Conservation (phyloP, 169 alveolate species). For the Plasmodium blacklocki region DNA sequence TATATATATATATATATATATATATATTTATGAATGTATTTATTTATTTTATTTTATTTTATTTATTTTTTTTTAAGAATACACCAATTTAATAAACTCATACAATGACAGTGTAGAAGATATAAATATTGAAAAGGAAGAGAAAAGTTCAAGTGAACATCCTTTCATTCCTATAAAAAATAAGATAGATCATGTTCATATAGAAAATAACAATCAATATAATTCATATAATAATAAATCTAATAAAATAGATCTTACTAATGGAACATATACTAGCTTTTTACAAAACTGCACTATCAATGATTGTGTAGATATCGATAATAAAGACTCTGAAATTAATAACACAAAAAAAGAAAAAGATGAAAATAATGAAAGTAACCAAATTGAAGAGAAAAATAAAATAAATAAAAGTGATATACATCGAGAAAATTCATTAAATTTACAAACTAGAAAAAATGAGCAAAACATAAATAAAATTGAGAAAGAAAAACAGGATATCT, state of each 20-base stretch:
- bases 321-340: background rate
- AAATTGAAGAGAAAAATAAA: background rate
- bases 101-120: background rate
- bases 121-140: conserved; percentile 1
- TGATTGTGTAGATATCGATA: conserved; percentile 8
- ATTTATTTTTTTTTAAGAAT: conserved; percentile 11
- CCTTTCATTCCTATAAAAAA: background rate
- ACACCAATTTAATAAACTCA: background rate
- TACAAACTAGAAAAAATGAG: background rate
- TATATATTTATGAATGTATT: too few relatives aligned
- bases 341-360: background rate
- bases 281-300: conserved; percentile 20
- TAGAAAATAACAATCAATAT: background rate
- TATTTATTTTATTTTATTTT: background rate
- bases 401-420: background rate
- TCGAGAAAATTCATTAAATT: background rate
- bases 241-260: background rate
- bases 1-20: too few relatives aligned
- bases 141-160: background rate
- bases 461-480: background rate
- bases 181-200: background rate
- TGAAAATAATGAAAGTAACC: background rate
- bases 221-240: background rate
- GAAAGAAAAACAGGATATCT: background rate
- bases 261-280: background rate